Conservation (phyloP, 805 yeast genomes). For the Nakazawaea pomicola region DNA sequence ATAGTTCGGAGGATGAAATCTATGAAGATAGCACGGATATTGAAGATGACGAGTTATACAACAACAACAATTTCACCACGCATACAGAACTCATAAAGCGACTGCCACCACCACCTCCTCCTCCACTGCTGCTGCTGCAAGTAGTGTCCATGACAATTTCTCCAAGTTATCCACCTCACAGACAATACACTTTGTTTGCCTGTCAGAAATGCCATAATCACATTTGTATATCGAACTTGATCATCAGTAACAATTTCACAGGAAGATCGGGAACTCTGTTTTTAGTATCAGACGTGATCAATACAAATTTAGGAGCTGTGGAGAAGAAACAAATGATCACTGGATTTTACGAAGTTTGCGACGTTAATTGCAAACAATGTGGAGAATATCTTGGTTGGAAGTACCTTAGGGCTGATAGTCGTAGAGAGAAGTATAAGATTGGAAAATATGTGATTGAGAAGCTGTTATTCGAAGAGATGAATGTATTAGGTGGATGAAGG, state of each 20-base stretch:
- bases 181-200: conserved; percentile 11
- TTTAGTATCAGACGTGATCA: conserved; percentile 40
- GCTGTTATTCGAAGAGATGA: conserved; percentile 8
- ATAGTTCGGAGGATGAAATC: conserved; percentile 2
- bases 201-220: conserved; percentile 26
- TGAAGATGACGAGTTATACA: conserved; percentile 5
- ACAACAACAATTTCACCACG: no score
- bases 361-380: conserved; percentile 53
- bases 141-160: conserved; percentile 10
- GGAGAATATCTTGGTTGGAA: conserved; percentile 56
- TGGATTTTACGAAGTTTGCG: conserved; percentile 53
- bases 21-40: conserved; percentile 15
- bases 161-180: neutral
- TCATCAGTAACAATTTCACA: conserved; percentile 35
- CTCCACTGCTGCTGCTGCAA: neutral
- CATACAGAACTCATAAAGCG: neutral
- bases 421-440: conserved; percentile 51
- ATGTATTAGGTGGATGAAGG: conserved; percentile 4
- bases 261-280: conserved; percentile 58
- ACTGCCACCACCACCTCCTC: neutral
- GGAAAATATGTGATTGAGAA: conserved; percentile 53
- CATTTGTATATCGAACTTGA: conserved; percentile 22
- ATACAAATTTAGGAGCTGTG: conserved; percentile 18
- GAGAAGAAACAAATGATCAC: conserved; percentile 43
- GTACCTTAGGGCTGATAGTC: conserved; percentile 43